These are phyloP conservation scores for Thalia dealbata DNA, from an alignment of 176 grass and related monocot species.

Conservation along the genomic window DNA sequence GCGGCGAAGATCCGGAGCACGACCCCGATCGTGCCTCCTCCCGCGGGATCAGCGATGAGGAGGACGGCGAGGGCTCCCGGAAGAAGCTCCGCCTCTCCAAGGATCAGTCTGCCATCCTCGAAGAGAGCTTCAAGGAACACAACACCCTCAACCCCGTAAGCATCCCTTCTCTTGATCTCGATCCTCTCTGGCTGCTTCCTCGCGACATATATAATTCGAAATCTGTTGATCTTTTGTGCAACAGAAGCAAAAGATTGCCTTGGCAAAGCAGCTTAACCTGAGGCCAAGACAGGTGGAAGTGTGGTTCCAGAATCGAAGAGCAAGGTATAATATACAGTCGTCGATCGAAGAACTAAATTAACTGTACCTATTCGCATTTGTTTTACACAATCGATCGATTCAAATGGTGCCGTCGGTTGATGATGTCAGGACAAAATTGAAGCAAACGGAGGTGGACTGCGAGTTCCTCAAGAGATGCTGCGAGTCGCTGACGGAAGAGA, in stretches of 20 bases:
- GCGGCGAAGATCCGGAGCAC: background rate
- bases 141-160: slow-evolving; percentile 56
- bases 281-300: slow-evolving; percentile 61
- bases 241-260: slow-evolving; percentile 55
- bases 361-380: too few relatives aligned
- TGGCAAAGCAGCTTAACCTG: slow-evolving; percentile 56
- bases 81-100: slow-evolving; percentile 64
- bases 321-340: slow-evolving; percentile 25
- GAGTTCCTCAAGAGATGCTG: slow-evolving; percentile 8
- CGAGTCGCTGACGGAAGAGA: slow-evolving; percentile 4
- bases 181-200: too few relatives aligned
- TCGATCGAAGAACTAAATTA: too few relatives aligned
- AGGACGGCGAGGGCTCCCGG: slow-evolving; percentile 44
- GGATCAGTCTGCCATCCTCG: slow-evolving; percentile 53
- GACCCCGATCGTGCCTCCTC: background rate
- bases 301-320: slow-evolving; percentile 71
- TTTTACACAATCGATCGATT: background rate
- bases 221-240: background rate
- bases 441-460: slow-evolving; percentile 10
- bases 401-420: background rate
- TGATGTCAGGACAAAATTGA: background rate
- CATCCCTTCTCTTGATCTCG: background rate
- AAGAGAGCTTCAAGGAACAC: slow-evolving; percentile 67
- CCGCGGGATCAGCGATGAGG: slow-evolving; percentile 39
- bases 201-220: background rate